phyloP scores from a whole-genome alignment of 129 eudicot species.

The Logfia minima region DNA sequence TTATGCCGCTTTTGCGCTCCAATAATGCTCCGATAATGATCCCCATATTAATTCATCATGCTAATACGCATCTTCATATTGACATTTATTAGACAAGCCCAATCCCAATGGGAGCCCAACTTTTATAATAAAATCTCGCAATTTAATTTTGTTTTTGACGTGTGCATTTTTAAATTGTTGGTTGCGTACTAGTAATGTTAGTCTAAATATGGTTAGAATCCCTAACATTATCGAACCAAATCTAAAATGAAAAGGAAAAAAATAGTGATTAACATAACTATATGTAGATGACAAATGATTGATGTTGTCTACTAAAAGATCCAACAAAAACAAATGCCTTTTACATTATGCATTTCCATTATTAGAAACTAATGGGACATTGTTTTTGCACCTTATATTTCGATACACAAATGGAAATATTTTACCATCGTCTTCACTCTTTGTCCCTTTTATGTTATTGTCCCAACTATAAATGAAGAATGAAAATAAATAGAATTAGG shows the following conservation, averaged over 20 bases:
- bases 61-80: too few species aligned
- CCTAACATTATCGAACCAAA: background rate
- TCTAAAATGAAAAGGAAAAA: background rate
- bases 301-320: background rate
- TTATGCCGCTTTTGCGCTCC: too few species aligned
- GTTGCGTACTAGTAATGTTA: background rate
- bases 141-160: background rate
- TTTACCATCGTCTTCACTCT: background rate
- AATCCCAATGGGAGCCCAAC: too few species aligned
- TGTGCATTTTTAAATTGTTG: background rate
- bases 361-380: background rate
- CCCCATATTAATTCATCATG: too few species aligned
- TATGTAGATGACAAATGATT: background rate
- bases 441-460: background rate
- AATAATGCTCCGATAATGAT: too few species aligned
- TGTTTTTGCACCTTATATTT: background rate
- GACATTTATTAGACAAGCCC: too few species aligned
- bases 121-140: too few species aligned
- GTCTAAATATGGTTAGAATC: background rate
- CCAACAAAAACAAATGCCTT: background rate
- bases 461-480: background rate
- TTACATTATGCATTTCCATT: background rate
- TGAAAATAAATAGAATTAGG: conserved; percentile 2
- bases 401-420: background rate
- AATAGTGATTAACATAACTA: background rate